Base-by-base conservation (phyloP, 257 asterid genomes). In the Phtheirospermum japonicum region DNA sequence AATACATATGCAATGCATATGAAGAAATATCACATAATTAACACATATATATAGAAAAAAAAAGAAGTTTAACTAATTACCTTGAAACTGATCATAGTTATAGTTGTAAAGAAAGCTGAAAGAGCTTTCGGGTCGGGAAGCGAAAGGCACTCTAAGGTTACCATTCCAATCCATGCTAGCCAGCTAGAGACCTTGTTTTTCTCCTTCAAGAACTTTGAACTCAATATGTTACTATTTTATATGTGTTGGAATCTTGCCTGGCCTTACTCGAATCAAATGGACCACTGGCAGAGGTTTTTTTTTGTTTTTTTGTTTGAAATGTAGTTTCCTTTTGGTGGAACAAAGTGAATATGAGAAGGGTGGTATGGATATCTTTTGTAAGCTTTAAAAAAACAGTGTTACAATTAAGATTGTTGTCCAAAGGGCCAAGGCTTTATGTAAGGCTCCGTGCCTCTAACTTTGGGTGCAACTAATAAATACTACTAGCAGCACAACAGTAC, bases 81-180 rank as follows among this genome's bases (percentile, higher is more conserved):
- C 90, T 74, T 76, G 78, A 67, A 78, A 82, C 32, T 85, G 97
- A 63, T 83, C 88, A 59, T 80, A 80, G 61, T 80, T 90, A 73
- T 82, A 82, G 85, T 75, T 87, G 83, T 80, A 83, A 85, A 87
- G 85, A 59, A 83, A 82, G 84, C 83, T 71, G 45, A 83, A 72
- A 37, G 96, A 73, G 64, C 58, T 78, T 26, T 82, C 84, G 0
- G 83, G 87, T 20, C 87, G 85, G 67, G 96, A 66, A 66, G 76
- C 81, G 36, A 73, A 78, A 18, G 96, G 95, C 45, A 74, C 75
- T 56, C 86, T 67, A 18, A 81, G 65, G 72, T 83, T 77, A 13
- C 83, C 84, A 60, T 82, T 87, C 97, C 97, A 89, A 52, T 89
- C 95, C 97, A 89, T 76, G 14, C 9, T 11, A 18, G 6, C 5